These are phyloP conservation scores for Thermoascus crustaceus DNA, from an alignment of 2,329 filamentous ascomycete genomes.

Conservation along the genomic window DNA sequence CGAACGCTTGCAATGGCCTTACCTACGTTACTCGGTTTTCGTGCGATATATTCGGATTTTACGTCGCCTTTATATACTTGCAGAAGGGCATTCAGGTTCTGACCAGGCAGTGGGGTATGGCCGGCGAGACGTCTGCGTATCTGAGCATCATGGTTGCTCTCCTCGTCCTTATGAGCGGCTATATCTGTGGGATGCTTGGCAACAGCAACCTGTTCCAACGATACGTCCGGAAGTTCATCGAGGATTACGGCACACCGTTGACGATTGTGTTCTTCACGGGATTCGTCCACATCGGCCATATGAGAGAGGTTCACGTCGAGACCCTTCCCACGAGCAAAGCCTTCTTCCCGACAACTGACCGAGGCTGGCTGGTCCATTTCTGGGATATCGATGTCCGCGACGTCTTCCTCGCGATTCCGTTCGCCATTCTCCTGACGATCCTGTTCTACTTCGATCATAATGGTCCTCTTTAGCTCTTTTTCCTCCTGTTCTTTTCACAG, in stretches of 20 bases:
- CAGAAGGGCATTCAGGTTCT: constrained; percentile 87
- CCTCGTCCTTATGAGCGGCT: constrained; percentile 69
- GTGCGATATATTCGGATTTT: constrained; percentile 91
- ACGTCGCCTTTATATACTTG: constrained; percentile 84
- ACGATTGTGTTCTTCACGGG: constrained; percentile 83
- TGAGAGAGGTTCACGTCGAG: constrained; percentile 61
- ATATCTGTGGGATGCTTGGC: constrained; percentile 64
- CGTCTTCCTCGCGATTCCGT: constrained; percentile 78
- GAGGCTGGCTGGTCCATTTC: constrained; percentile 71
- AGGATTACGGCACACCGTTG: constrained; percentile 80
- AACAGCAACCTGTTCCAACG: constrained; percentile 64
- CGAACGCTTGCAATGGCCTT: constrained; percentile 82
- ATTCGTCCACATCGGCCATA: constrained; percentile 77
- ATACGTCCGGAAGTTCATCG: constrained; percentile 69
- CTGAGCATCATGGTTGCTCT: constrained; percentile 69
- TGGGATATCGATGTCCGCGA: constrained; percentile 68
- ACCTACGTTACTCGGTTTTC: constrained; percentile 85
- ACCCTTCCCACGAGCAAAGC: constrained; percentile 67
- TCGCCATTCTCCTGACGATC: constrained; percentile 72
- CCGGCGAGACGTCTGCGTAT: constrained; percentile 57
- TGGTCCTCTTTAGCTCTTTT: constrained; percentile 40
- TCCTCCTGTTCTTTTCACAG: neutral
- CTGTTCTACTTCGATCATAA: constrained; percentile 90
- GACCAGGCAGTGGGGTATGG: constrained; percentile 59
- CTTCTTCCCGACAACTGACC: constrained; percentile 67